These are phyloP conservation scores for Mortierella polycephala DNA, from an alignment of 371 early-diverging fungal genomes.

Conservation along the genomic window DNA sequence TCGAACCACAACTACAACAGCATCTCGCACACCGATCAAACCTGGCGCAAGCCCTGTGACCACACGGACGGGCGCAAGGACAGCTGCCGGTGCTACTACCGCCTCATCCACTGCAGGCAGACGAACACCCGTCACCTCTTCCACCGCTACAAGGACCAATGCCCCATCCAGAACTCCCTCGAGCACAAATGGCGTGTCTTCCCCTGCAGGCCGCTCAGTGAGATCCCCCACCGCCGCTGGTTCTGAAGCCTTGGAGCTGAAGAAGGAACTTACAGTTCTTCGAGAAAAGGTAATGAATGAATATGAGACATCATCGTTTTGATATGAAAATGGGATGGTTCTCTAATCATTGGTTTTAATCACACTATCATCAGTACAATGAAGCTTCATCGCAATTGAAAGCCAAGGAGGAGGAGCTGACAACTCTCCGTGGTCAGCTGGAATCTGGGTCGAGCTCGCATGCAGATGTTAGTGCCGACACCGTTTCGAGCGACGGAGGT, in stretches of 20 bases:
- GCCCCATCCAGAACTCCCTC: slow-evolving; percentile 19
- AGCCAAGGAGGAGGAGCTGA: slow-evolving; percentile 44
- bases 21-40: slow-evolving; percentile 5
- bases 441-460: slow-evolving; percentile 32
- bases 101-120: not conserved
- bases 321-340: not conserved
- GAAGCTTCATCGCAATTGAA: slow-evolving; percentile 37
- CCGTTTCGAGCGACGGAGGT: slow-evolving; percentile 52
- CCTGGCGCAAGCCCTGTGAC: slow-evolving; percentile 4
- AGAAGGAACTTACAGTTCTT: slow-evolving; percentile 44
- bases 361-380: slow-evolving; percentile 25
- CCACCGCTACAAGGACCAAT: slow-evolving; percentile 6
- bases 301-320: not conserved
- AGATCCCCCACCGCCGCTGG: slow-evolving; percentile 27
- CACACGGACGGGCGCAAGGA: slow-evolving; percentile 4
- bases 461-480: slow-evolving; percentile 38
- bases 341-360: not conserved
- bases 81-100: not conserved
- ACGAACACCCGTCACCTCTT: slow-evolving; percentile 14
- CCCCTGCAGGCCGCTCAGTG: slow-evolving; percentile 42
- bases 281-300: slow-evolving; percentile 38
- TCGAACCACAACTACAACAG: slow-evolving; percentile 8
- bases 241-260: slow-evolving; percentile 44
- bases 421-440: slow-evolving; percentile 32
- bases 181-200: slow-evolving; percentile 14